A percentile compares a stretch with the other conserved stretches of the same genome.
These are phyloP conservation scores for Mycena albidolilacea DNA, from an alignment of 768 basidiomycete species.

Conservation along the genomic window DNA sequence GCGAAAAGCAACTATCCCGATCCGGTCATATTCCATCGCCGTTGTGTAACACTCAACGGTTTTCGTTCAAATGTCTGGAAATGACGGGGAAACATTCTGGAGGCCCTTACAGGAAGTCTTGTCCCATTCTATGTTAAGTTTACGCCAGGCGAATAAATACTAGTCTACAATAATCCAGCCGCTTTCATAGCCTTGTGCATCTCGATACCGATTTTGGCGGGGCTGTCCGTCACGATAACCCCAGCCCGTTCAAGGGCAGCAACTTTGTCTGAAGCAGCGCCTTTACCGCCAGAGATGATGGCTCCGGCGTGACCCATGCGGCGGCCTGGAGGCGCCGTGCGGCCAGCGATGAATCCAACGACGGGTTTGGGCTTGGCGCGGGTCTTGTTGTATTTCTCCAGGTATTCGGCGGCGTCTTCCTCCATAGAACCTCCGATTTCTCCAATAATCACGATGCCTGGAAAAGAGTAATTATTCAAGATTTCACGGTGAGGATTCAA, in stretches of 20 bases:
- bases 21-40: too few relatives aligned
- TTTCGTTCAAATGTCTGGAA: too few relatives aligned
- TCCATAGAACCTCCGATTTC: constrained; percentile 99
- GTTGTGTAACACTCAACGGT: too few relatives aligned
- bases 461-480: constrained; percentile 5
- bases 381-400: constrained; percentile 94
- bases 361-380: constrained; percentile 92
- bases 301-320: constrained; percentile 99
- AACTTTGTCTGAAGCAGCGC: constrained; percentile 95
- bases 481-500: constrained; percentile 22
- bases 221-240: constrained; percentile 93
- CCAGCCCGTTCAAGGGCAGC: constrained; percentile 92
- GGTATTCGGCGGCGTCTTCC: constrained; percentile 98
- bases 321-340: constrained; percentile 96
- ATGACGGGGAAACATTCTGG: neutral
- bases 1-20: too few relatives aligned
- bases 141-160: constrained; percentile 27
- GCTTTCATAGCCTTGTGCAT: constrained; percentile 93
- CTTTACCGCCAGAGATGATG: constrained; percentile 98
- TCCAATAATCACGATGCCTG: constrained; percentile 97
- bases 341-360: constrained; percentile 97
- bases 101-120: neutral
- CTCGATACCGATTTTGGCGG: constrained; percentile 92
- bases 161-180: constrained; percentile 69
- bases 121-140: neutral